A percentile compares a stretch with the other conserved stretches of the same genome.
phyloP scores from a whole-genome alignment of 768 basidiomycete genomes.

The Agrocybe praecox region DNA sequence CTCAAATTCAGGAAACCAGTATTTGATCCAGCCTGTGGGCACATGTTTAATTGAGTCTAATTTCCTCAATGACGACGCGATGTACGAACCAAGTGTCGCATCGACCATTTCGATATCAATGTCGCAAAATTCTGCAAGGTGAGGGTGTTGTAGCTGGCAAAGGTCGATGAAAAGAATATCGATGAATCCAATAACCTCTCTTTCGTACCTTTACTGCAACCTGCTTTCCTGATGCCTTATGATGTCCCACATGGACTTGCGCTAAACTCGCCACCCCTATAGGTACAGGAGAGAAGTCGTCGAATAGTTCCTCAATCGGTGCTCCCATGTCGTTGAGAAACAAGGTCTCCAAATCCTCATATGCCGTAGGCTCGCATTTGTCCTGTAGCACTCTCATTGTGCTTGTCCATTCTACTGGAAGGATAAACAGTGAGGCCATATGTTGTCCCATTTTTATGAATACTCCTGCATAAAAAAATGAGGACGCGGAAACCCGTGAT shows the following conservation, averaged over 20 bases:
- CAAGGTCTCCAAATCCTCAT: conserved; percentile 74
- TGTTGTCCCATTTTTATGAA: conserved; percentile 93
- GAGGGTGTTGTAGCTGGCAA: conserved; percentile 80
- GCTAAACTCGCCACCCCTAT: conserved; percentile 96
- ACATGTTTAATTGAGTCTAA: background rate
- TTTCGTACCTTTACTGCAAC: conserved; percentile 87
- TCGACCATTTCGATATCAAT: conserved; percentile 91
- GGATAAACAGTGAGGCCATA: conserved; percentile 65
- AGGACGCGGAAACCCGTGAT: no score
- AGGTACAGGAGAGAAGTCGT: conserved; percentile 82
- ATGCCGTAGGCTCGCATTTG: conserved; percentile 88
- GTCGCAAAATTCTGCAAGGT: conserved; percentile 87
- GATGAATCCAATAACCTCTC: background rate
- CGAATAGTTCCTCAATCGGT: conserved; percentile 75
- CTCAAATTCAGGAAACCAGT: conserved; percentile 95
- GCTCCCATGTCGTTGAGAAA: conserved; percentile 80
- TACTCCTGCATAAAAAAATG: conserved; percentile 55
- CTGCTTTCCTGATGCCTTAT: conserved; percentile 66
- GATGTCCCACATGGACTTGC: conserved; percentile 88
- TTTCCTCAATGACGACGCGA: background rate
- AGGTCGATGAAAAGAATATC: conserved; percentile 24
- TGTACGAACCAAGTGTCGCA: conserved; percentile 59
- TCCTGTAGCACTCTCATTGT: conserved; percentile 75
- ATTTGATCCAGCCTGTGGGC: conserved; percentile 75
- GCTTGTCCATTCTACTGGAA: conserved; percentile 55